Evolutionary conservation across 2,329 filamentous ascomycete genomes (phyloP).

Genomic region (Aspergillus hortae): DNA sequence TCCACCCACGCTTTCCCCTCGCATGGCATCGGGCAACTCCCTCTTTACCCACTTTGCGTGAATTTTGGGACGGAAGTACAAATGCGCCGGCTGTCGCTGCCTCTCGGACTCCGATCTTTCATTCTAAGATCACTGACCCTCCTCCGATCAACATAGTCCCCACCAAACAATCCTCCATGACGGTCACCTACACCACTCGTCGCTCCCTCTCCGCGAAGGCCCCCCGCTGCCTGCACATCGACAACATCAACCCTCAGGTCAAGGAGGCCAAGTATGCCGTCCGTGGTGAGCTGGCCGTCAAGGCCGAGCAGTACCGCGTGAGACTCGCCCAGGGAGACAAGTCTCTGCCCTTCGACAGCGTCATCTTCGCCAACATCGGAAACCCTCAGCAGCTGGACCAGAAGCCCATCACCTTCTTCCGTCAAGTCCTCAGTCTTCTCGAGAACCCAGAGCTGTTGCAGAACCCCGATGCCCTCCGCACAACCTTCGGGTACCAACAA

Average conservation of each 20-base stretch:
- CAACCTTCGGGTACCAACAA: conserved; percentile 76
- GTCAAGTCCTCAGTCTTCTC: conserved; percentile 87
- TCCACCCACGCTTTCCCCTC: not conserved
- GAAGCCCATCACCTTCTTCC: conserved; percentile 98
- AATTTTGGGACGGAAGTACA: conserved; percentile 4
- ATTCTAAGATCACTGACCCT: conserved; percentile 6
- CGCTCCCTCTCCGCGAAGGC: conserved; percentile 47
- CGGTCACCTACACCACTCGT: conserved; percentile 19
- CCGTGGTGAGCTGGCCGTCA: conserved; percentile 89
- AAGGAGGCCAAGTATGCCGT: conserved; percentile 91
- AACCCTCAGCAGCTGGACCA: conserved; percentile 99
- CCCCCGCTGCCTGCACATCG: conserved; percentile 59
- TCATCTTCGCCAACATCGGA: conserved; percentile 97
- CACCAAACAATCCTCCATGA: conserved; percentile 14
- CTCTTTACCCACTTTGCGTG: conserved; percentile 3
- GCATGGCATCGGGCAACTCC: conserved; percentile 1
- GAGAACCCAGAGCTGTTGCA: conserved; percentile 86
- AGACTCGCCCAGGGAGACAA: conserved; percentile 54
- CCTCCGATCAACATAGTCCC: conserved; percentile 19
- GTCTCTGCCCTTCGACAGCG: conserved; percentile 76
- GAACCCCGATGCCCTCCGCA: conserved; percentile 73
- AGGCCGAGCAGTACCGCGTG: conserved; percentile 85
- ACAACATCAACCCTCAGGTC: conserved; percentile 91
- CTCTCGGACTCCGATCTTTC: not conserved
- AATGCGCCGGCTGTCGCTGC: not conserved